Base-by-base conservation (phyloP, 169 alveolate genomes). In the Cryptosporidium muris region DNA sequence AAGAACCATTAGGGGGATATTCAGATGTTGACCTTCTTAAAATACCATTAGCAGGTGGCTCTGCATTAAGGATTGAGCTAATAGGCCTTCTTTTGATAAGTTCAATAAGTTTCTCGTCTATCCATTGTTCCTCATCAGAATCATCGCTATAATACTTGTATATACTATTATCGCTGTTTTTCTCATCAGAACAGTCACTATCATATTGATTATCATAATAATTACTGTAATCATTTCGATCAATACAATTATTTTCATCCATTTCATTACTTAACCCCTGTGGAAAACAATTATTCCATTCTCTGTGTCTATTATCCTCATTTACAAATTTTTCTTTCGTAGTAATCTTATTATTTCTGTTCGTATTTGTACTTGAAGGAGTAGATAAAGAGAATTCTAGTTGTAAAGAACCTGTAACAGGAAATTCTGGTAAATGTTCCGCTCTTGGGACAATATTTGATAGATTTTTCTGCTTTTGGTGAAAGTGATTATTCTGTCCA, bases 31-130 rank as follows among this genome's bases (percentile, higher is more conserved):
- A 51, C 54, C 82, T 66, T 48, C 81, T 56, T 40, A 67, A 60
- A 12, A 67, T 67, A 25, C 82, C 82, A 1, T 52, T 25, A 4
- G 65, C 54, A 53, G 82, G 82, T 16, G 82, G 82, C 25, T 67
- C 66, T 3, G 82, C 82, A 40, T 67, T 67, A 4, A 67, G 36
- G 5, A 67, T 52, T 37, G 82, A 67, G 42, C 82, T 67, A 2
- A 66, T 67, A 12, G 82, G 82, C 38, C 82, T 56, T 12, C 51
- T 37, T 67, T 60, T 67, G 36, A 67, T 67, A 14, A 67, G 45
- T 67, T 67, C 82, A n/a, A 67, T 38, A 7, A 67, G 7, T 12
- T 67, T 67, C 12, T 67, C 62, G 51, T 67, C 82, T 37, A 45
- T 66, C 36, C 54, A 65, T 66, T 66, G 54, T 12, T 67, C 51